Evolutionary conservation across 768 basidiomycete genomes (phyloP).

Genomic region (Pisolithus marmoratus): DNA sequence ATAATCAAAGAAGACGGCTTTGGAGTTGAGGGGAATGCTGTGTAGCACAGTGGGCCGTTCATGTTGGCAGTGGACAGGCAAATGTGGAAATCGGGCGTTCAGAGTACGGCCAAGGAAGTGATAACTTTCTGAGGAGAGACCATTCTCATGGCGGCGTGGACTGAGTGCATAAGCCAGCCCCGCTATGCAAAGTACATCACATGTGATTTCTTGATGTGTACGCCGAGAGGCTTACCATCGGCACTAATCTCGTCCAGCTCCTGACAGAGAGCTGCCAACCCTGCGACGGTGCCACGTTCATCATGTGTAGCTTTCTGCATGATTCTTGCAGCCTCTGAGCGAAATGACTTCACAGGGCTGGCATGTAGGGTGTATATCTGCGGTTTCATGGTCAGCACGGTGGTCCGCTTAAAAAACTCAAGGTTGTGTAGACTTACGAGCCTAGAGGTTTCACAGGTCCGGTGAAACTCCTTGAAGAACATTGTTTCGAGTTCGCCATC

Average conservation of each 20-base stretch:
- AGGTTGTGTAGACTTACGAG: conserved; percentile 3
- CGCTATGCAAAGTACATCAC: not conserved
- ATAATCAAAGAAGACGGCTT: too few relatives aligned
- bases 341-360: too few relatives aligned
- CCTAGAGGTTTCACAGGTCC: conserved; percentile 23
- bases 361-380: conserved; percentile 4
- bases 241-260: conserved; percentile 17
- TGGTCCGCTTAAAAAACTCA: not conserved
- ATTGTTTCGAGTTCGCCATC: too few relatives aligned
- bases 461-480: conserved; percentile 13
- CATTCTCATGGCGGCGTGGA: not conserved
- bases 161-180: conserved; percentile 1
- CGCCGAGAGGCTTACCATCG: too few relatives aligned
- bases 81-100: not conserved
- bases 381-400: not conserved
- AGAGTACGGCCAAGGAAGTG: not conserved
- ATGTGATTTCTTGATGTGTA: conserved; percentile 8
- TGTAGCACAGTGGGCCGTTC: not conserved
- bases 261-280: conserved; percentile 7
- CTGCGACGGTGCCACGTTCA: conserved; percentile 19
- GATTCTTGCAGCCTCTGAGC: too few relatives aligned
- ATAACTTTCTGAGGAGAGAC: not conserved
- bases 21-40: too few relatives aligned
- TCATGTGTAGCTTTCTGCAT: too few relatives aligned
- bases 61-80: not conserved